Evolutionary conservation across 495 filamentous ascomycete genomes (phyloP), one percentile per base, ranked within the genome.

Genomic region (Trichoderma parareesei): DNA sequence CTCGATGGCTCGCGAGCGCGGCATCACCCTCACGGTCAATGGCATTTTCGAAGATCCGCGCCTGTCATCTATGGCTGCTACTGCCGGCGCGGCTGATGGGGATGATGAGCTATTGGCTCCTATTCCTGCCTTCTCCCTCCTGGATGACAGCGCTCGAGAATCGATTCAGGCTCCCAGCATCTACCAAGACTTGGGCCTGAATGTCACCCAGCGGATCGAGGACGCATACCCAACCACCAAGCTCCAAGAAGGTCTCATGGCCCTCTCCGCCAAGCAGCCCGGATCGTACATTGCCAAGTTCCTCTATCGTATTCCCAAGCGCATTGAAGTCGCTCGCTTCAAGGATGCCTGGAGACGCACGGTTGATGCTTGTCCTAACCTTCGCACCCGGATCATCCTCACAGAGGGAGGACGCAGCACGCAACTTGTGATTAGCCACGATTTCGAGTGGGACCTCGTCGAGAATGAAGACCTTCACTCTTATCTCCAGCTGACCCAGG

Each of bases 221-320:
- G 81, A 88, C 70, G 69, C 82, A 0, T 87, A 85, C 67, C 84
- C 84, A 13, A 86, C 83, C 72, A 85, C 79, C n/a, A 75, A 84
- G 14, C 74, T 87, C 0, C 86, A 88, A 71, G 85, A 85, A 65
- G 84, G 84, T 4, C 60, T 62, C 14, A 62, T 62, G 38, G 60
- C 60, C 20, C 16, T 62, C 5, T 62, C 60, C 3, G 18, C 60
- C 1, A 62, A 62, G 37, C 60, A 62, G 8, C 65, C 70, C 4
- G 76, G 78, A 41, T 71, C 76, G 9, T 85, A 85, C 64, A 72
- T 83, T n/a, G 79, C 79, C 9, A 79, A 78, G 65, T 43, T 48
- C 11, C 67, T 73, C 11, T 70, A 66, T 35, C 57, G 44, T 46
- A 40, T 66, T 60, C 46, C 38, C 18, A 43, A 46, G 11, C 13